phyloP scores from a whole-genome alignment of 441 rosid species.

The Croton laevigatus region DNA sequence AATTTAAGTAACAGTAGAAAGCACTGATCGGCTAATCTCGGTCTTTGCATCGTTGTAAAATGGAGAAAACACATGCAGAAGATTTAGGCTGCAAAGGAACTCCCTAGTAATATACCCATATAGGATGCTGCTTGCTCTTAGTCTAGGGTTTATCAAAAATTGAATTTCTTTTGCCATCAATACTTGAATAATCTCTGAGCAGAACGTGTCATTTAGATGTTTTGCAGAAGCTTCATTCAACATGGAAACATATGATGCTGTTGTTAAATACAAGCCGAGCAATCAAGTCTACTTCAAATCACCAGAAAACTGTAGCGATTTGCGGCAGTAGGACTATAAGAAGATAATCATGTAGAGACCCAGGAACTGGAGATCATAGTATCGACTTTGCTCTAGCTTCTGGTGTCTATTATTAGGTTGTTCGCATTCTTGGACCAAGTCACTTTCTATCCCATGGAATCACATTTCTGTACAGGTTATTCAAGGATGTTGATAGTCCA shows the following conservation, averaged over 20 bases:
- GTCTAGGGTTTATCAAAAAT: background rate
- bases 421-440: background rate
- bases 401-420: background rate
- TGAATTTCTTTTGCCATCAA: background rate
- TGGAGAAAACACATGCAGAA: background rate
- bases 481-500: background rate
- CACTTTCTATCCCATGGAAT: background rate
- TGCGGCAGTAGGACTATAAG: background rate
- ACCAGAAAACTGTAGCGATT: no score
- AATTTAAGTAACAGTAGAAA: background rate
- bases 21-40: background rate
- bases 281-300: slow-evolving; percentile 15
- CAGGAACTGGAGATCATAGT: background rate
- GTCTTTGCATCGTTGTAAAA: slow-evolving; percentile 1
- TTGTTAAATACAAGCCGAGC: slow-evolving; percentile 40
- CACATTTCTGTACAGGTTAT: background rate
- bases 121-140: background rate
- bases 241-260: slow-evolving; percentile 66
- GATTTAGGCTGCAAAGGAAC: background rate
- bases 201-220: slow-evolving; percentile 38
- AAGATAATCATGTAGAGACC: background rate
- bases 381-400: background rate
- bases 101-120: background rate
- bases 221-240: slow-evolving; percentile 54
- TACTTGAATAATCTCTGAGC: background rate